A percentile compares a stretch with the other conserved stretches of the same genome.
Evolutionary conservation across 2,329 filamentous ascomycete genomes (phyloP).

Genomic region (Didymella exigua): DNA sequence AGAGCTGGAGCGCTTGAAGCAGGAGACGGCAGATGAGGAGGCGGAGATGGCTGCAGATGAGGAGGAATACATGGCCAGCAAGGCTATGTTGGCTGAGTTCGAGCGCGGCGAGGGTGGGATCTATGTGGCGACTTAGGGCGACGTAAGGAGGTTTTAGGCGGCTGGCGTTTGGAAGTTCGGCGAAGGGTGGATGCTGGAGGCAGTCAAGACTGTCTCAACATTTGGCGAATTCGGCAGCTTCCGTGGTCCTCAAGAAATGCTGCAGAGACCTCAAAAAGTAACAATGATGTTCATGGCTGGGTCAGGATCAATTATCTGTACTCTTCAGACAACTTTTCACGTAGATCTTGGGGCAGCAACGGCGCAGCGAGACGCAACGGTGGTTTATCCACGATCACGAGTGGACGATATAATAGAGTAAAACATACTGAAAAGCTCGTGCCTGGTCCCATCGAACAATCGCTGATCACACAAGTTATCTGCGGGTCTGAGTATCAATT

Average conservation of each 20-base stretch:
- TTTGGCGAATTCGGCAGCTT: neutral
- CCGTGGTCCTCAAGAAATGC: neutral
- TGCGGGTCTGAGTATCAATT: neutral
- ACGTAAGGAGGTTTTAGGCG: neutral
- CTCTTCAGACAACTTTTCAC: neutral
- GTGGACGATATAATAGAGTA: neutral
- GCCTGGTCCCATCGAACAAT: too few relatives aligned
- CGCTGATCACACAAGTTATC: too few relatives aligned
- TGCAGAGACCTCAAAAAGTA: neutral
- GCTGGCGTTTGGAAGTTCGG: neutral
- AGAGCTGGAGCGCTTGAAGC: conserved; percentile 27
- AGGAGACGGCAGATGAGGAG: conserved; percentile 28
- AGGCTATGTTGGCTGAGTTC: conserved; percentile 27
- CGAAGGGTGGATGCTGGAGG: conserved; percentile 5
- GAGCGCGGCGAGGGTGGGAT: conserved; percentile 13
- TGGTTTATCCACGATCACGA: neutral
- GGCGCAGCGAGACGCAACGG: neutral
- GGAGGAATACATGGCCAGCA: conserved; percentile 19
- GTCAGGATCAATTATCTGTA: neutral
- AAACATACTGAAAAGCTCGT: neutral
- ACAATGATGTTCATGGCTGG: too few relatives aligned
- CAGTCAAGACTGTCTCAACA: neutral
- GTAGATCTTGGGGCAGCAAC: neutral
- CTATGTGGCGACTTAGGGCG: neutral
- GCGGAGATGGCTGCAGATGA: conserved; percentile 21